Base-by-base conservation (phyloP, 2,329 filamentous ascomycete species). In the Botrytis galanthina region DNA sequence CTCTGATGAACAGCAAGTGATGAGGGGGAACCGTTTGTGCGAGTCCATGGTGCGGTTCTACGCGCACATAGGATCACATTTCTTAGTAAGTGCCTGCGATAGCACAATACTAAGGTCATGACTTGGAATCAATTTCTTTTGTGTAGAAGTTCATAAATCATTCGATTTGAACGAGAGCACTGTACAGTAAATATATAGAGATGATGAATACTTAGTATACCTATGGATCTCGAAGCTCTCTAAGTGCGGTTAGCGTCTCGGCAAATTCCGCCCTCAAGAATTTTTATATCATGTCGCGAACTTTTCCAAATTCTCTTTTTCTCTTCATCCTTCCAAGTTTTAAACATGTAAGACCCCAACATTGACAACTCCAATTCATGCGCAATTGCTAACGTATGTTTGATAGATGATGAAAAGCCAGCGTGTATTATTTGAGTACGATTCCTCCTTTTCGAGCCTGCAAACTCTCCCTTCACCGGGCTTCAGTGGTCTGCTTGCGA, bases 241-340 rank as follows among this genome's bases (percentile, higher is more conserved):
- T 72, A 35, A 44, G 74, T 73, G 12, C 4, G 77, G 78, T 68
- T 80, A 80, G 64, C 54, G 60, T 18, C 18, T 73, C 74, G 74
- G 74, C 62, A 75, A 73, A 18, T 71, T 69, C 75, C 73, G 75
- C 29, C 12, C 16, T 7, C 67, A 22, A 63, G 72, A 57, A 78
- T 77, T 79, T 76, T 74, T 74, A 75, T 74, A 73, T 79, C 79
- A 81, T 68, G 81, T 71, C 75, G 77, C 78, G 75, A 75, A 82
- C 37, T 82, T 78, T 82, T 79, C 83, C 54, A 51, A 44, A 22
- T n/a, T 71, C 51, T 73, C 74, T 78, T 75, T 84, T 86, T 83
- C 87, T 87, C 88, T 92, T 90, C 88, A 95, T 94, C 95, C 94
- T 97, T 98, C 95, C 94, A 94, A 93, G 95, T 98, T 97, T 97